phyloP scores from a whole-genome alignment of 768 basidiomycete genomes.

The Psilocybe cubensis region DNA sequence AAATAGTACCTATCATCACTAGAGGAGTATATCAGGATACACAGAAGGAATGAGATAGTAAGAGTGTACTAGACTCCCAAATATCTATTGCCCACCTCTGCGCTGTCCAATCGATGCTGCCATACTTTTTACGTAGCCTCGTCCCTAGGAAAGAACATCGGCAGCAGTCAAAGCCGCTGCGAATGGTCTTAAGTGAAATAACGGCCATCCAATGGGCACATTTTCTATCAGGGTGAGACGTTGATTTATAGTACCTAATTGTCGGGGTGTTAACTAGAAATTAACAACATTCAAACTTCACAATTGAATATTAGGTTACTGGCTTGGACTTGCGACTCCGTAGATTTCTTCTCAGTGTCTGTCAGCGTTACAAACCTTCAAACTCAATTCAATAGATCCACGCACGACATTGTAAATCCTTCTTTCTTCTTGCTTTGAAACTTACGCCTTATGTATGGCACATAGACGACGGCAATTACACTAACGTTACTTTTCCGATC shows the following conservation, averaged over 20 bases:
- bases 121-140: conserved; percentile 38
- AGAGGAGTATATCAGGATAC: too few species aligned
- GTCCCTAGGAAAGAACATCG: conserved; percentile 50
- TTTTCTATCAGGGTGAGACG: conserved; percentile 65
- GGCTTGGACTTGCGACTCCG: conserved; percentile 86
- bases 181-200: conserved; percentile 45
- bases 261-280: too few species aligned
- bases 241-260: neutral
- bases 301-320: too few species aligned
- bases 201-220: conserved; percentile 59
- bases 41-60: too few species aligned
- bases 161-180: conserved; percentile 38
- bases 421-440: too few species aligned
- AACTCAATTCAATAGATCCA: conserved; percentile 47
- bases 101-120: conserved; percentile 11
- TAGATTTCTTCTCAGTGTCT: conserved; percentile 85
- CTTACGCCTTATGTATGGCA: too few species aligned
- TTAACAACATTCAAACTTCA: too few species aligned
- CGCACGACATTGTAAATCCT: conserved; percentile 37
- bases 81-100: too few species aligned
- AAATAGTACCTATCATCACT: too few species aligned
- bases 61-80: too few species aligned
- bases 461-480: conserved; percentile 82
- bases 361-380: conserved; percentile 53
- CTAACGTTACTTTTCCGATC: conserved; percentile 92